Base-by-base conservation (phyloP, 257 asterid genomes). In the Forsythia viridissima region DNA sequence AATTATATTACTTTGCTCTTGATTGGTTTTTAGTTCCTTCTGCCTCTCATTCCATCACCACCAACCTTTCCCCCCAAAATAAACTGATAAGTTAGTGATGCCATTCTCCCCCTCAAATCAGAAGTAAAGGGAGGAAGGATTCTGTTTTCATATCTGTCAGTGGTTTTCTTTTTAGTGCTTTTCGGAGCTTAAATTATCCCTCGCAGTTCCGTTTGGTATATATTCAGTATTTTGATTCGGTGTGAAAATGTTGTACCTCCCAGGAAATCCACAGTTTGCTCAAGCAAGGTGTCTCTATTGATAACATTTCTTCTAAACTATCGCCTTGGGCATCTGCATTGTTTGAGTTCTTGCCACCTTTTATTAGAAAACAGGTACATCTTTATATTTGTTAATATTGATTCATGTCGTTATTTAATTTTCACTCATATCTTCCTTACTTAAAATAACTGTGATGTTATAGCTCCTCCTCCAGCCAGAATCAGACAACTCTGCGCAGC, bases 251-350 rank as follows among this genome's bases (percentile, higher is more conserved):
- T 74, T 82, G 67, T 34, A 71, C 41, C 73, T 84, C 73, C 72
- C 86, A 96, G 99, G 99, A 96, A 92, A 96, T 96, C 80, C 97
- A 93, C 85, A 81, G 84, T 71, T 90, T 93, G 89, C 97, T 93
- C 72, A 90, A 85, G 86, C 88, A 92, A 86, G 98, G 97, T 75
- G 91, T 93, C 81, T 86, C 97, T 70, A 87, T 86, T 85, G 97
- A 92, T 63, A 90, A 85, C 63, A 96, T 96, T 82, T 91, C 96
- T 74, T 77, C 92, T 61, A 97, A 96, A 75, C 88, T 96, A 52
- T 92, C 99, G 59, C 99, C 99, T 21, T 96, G 99, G 99, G 97
- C 99, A 77, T 92, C 94, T 78, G 99, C 99, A 15, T 84, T 96
- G 72, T 94, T 96, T 52, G 92, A 96, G 65, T 96, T 96, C 80